A percentile compares a stretch with the other conserved stretches of the same genome.
These are phyloP conservation scores for Arachis hypogaea DNA, from an alignment of 306 rosid genomes.

Conservation along the genomic window DNA sequence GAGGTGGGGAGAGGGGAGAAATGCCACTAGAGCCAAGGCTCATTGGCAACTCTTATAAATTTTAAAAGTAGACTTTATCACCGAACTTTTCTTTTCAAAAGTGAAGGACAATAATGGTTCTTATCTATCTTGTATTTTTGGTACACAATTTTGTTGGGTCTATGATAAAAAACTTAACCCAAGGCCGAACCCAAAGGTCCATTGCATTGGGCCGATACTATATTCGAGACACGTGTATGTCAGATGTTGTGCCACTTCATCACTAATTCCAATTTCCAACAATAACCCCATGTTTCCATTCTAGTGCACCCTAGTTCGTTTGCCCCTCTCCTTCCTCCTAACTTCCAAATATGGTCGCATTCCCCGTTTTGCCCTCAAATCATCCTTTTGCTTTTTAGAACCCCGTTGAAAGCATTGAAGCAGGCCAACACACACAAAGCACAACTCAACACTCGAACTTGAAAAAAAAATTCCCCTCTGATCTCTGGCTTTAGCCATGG, in stretches of 20 bases:
- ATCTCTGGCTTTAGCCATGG: conserved; percentile 56
- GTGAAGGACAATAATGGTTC: no score
- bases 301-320: not conserved
- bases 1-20: no score
- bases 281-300: not conserved
- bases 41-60: no score
- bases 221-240: conserved; percentile 4
- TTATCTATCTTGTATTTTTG: no score
- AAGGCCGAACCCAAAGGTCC: not conserved
- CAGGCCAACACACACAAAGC: not conserved
- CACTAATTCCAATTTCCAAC: not conserved
- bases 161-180: no score
- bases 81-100: no score
- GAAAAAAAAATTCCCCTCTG: conserved; percentile 10
- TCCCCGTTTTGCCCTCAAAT: conserved; percentile 37
- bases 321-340: conserved; percentile 8
- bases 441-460: not conserved
- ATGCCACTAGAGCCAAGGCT: no score
- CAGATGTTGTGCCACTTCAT: conserved; percentile 28
- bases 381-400: not conserved
- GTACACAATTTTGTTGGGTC: no score
- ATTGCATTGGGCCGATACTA: conserved; percentile 7
- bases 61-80: no score
- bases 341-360: not conserved
- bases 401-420: conserved; percentile 41